Conservation (phyloP, 441 rosid species). For the Arabidopsis hybrid region DNA sequence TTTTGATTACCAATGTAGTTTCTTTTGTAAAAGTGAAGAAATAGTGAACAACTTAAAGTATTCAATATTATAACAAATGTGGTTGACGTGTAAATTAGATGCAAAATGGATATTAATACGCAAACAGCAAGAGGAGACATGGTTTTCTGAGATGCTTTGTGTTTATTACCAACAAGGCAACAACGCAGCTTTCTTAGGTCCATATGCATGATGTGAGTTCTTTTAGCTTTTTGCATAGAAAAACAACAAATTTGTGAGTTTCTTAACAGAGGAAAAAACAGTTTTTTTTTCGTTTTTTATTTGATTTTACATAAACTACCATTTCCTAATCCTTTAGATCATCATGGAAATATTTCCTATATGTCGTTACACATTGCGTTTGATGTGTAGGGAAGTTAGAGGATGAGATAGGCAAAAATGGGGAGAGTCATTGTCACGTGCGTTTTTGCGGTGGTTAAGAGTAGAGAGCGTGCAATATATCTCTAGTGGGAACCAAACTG, state of each 20-base stretch:
- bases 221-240: constrained; percentile 25
- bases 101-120: not conserved
- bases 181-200: constrained; percentile 24
- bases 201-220: constrained; percentile 22
- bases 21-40: constrained; percentile 4
- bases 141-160: constrained; percentile 14
- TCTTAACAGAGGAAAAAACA: not conserved
- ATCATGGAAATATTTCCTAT: constrained; percentile 1
- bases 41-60: not conserved
- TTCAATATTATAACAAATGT: not conserved
- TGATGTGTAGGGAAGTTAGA: constrained; percentile 29
- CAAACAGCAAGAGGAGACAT: constrained; percentile 19
- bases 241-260: constrained; percentile 6
- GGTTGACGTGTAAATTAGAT: constrained; percentile 10
- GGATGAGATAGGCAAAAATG: constrained; percentile 29
- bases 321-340: not conserved
- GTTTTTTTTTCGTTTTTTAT: not conserved
- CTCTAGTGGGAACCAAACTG: constrained; percentile 31
- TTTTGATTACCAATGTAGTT: not conserved
- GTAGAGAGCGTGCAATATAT: constrained; percentile 32
- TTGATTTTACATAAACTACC: not conserved
- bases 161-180: constrained; percentile 26
- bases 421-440: constrained; percentile 41
- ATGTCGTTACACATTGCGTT: constrained; percentile 12
- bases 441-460: constrained; percentile 37